phyloP scores from a whole-genome alignment of 257 asterid species.

The Penstemon newberryi region DNA sequence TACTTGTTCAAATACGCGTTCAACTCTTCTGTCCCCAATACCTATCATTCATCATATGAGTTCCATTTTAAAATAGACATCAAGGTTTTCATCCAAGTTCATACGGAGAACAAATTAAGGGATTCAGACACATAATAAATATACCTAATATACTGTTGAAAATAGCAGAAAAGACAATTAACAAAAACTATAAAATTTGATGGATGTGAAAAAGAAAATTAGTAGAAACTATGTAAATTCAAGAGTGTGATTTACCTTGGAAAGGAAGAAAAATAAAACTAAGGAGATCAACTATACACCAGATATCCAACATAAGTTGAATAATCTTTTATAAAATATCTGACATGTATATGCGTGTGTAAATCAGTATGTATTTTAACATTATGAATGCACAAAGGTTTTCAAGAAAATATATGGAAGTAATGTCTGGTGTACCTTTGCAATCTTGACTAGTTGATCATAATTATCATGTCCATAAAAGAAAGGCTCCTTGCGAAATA shows the following conservation, averaged over 20 bases:
- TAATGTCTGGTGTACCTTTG: constrained; percentile 53
- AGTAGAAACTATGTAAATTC: too few relatives aligned
- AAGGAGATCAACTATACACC: neutral
- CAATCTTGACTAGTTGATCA: constrained; percentile 90
- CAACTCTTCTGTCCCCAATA: constrained; percentile 79
- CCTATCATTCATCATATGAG: constrained; percentile 40
- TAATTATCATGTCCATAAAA: constrained; percentile 90
- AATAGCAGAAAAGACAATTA: too few relatives aligned
- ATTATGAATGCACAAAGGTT: too few relatives aligned
- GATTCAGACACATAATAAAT: too few relatives aligned
- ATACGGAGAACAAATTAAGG: too few relatives aligned
- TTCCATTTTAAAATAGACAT: too few relatives aligned
- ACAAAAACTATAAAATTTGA: too few relatives aligned
- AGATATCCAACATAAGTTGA: neutral
- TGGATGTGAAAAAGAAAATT: too few relatives aligned
- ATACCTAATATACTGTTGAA: too few relatives aligned
- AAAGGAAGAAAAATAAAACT: neutral
- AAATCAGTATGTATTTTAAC: neutral
- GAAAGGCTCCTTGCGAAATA: constrained; percentile 91
- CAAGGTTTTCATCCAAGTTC: too few relatives aligned
- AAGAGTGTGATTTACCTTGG: too few relatives aligned
- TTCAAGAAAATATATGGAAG: neutral
- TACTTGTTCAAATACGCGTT: constrained; percentile 69
- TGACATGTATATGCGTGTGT: neutral
- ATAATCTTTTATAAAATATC: neutral